Percentiles rank a stretch among this genome's conserved stretches.
These are phyloP conservation scores for Saccharomycopsis sp. DNA, from an alignment of 805 yeast species.

Conservation along the genomic window DNA sequence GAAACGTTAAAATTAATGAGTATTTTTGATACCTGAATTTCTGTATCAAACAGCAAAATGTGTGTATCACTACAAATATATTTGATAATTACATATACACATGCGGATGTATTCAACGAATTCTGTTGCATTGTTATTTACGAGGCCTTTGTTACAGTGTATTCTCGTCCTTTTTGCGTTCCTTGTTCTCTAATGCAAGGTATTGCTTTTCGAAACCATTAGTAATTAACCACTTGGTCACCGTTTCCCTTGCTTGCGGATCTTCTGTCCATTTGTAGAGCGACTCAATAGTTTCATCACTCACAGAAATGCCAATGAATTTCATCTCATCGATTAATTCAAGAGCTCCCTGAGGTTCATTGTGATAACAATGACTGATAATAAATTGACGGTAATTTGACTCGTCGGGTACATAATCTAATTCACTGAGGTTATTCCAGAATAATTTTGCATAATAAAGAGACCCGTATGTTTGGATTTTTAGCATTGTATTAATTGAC, in stretches of 20 bases:
- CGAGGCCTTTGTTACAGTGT: neutral
- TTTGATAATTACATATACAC: no score
- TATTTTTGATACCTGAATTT: neutral
- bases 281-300: slow-evolving; percentile 38
- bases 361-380: slow-evolving; percentile 63
- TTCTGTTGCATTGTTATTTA: neutral
- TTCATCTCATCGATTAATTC: slow-evolving; percentile 41
- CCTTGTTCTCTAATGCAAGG: neutral
- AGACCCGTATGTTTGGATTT: slow-evolving; percentile 46
- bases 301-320: slow-evolving; percentile 39
- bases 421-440: slow-evolving; percentile 48
- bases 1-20: neutral
- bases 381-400: slow-evolving; percentile 52
- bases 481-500: slow-evolving; percentile 58
- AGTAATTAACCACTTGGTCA: slow-evolving; percentile 32
- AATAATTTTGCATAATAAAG: slow-evolving; percentile 50
- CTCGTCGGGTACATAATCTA: slow-evolving; percentile 45
- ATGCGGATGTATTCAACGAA: no score
- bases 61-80: no score
- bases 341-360: slow-evolving; percentile 50
- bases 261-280: slow-evolving; percentile 36
- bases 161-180: no score
- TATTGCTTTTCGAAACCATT: slow-evolving; percentile 14
- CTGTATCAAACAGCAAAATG: no score
- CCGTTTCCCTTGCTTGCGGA: slow-evolving; percentile 6